phyloP scores from a whole-genome alignment of 805 yeast species.

The Isabelozyma pseudorhagii region DNA sequence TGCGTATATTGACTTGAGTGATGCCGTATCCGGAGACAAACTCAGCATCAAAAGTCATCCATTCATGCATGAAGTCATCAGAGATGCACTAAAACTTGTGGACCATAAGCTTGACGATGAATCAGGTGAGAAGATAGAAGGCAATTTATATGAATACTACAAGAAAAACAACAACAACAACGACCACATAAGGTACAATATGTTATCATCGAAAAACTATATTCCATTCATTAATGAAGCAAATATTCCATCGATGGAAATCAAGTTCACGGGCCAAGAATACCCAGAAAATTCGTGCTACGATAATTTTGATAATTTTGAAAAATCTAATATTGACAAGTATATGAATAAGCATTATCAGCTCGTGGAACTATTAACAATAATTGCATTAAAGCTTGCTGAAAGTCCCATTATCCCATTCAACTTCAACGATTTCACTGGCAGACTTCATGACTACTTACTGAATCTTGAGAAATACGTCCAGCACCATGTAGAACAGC shows the following conservation, averaged over 20 bases:
- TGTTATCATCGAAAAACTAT: conserved; percentile 55
- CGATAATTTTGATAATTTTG: conserved; percentile 62
- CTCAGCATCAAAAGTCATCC: conserved; percentile 66
- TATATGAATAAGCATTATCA: conserved; percentile 53
- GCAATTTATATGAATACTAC: conserved; percentile 23
- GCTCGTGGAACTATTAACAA: conserved; percentile 54
- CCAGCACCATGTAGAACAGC: background rate
- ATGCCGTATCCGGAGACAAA: conserved; percentile 52
- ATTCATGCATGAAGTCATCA: conserved; percentile 48
- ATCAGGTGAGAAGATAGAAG: background rate
- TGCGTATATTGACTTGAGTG: conserved; percentile 72
- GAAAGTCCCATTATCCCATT: conserved; percentile 74
- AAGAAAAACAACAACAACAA: conserved; percentile 19
- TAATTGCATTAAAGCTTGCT: conserved; percentile 53
- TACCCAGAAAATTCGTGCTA: conserved; percentile 57
- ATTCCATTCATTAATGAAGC: conserved; percentile 60
- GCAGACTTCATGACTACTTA: conserved; percentile 40
- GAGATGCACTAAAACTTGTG: conserved; percentile 35
- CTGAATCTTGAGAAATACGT: conserved; percentile 46
- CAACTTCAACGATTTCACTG: conserved; percentile 47
- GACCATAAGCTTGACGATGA: conserved; percentile 5
- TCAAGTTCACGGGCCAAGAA: conserved; percentile 44
- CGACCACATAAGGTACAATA: conserved; percentile 24
- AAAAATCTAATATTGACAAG: conserved; percentile 46
- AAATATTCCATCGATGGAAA: conserved; percentile 69